Evolutionary conservation across 2,329 filamentous ascomycete genomes (phyloP).

Genomic region (Cryphonectria radicalis): DNA sequence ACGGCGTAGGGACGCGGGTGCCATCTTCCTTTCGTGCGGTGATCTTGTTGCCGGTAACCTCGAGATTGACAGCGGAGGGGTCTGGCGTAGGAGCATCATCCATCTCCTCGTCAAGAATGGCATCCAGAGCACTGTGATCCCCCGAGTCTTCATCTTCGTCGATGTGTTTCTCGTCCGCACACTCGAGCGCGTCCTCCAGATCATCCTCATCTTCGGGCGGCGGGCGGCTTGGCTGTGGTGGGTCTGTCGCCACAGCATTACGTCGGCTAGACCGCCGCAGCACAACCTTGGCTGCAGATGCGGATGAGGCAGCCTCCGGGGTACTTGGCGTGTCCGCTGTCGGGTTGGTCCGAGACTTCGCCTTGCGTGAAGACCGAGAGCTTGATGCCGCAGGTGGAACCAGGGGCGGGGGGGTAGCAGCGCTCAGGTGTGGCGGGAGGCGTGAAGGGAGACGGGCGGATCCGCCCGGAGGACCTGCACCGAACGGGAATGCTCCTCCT

Average conservation of each 20-base stretch:
- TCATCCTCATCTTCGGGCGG: conserved; percentile 64
- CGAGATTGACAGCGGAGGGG: conserved; percentile 87
- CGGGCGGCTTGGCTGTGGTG: conserved; percentile 53
- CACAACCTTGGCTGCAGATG: conserved; percentile 61
- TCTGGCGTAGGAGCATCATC: conserved; percentile 74
- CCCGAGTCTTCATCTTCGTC: conserved; percentile 70
- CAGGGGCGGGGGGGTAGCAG: conserved; percentile 40
- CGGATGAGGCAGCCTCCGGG: conserved; percentile 50
- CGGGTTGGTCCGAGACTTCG: conserved; percentile 52
- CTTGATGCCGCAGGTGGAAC: conserved; percentile 46
- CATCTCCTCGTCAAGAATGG: conserved; percentile 85
- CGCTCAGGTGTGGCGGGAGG: conserved; percentile 35
- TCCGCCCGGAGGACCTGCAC: conserved; percentile 50
- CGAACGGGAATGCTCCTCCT: conserved; percentile 65
- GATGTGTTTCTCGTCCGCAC: conserved; percentile 87
- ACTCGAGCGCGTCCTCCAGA: conserved; percentile 77
- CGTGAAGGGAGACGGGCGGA: conserved; percentile 51
- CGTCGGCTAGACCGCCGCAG: conserved; percentile 68
- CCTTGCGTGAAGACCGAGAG: conserved; percentile 50
- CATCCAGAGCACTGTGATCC: conserved; percentile 72
- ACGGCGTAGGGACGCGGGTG: conserved; percentile 79
- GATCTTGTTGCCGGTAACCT: conserved; percentile 85
- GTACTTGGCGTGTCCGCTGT: conserved; percentile 47
- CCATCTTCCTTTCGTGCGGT: conserved; percentile 93
- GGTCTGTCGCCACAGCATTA: conserved; percentile 56